Conservation (phyloP, 2,329 filamentous ascomycete species). For the Geoglossum cookeanum region DNA sequence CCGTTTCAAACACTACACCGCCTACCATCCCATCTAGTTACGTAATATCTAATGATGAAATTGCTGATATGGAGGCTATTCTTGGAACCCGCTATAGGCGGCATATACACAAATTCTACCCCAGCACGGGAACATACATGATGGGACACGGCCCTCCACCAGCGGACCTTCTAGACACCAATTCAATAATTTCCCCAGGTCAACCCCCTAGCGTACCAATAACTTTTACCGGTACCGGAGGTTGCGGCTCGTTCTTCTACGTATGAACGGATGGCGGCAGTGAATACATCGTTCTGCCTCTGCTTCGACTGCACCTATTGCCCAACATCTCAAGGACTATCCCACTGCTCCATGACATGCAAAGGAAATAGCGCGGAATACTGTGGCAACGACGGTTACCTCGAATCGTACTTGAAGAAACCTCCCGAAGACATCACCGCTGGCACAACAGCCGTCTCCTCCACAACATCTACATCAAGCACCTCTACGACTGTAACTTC, state of each 20-base stretch:
- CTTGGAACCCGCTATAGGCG: slow-evolving; percentile 11
- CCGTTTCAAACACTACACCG: slow-evolving; percentile 14
- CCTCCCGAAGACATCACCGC: neutral
- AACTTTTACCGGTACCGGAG: slow-evolving; percentile 18
- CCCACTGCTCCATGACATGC: slow-evolving; percentile 9
- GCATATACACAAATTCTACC: neutral
- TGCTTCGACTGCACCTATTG: slow-evolving; percentile 15
- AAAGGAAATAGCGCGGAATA: slow-evolving; percentile 8
- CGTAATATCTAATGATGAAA: slow-evolving; percentile 22
- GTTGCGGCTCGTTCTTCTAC: slow-evolving; percentile 18
- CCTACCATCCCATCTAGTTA: slow-evolving; percentile 8
- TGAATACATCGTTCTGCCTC: slow-evolving; percentile 16
- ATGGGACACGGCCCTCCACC: slow-evolving; percentile 11
- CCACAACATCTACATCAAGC: neutral
- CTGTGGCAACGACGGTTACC: slow-evolving; percentile 7
- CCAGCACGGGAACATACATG: neutral
- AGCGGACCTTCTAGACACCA: slow-evolving; percentile 7
- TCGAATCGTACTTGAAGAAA: slow-evolving; percentile 8
- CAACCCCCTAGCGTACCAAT: slow-evolving; percentile 9
- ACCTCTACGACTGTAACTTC: neutral
- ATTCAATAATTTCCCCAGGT: slow-evolving; percentile 9
- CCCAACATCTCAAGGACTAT: slow-evolving; percentile 11
- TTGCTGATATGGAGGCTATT: slow-evolving; percentile 17
- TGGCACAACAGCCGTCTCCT: neutral
- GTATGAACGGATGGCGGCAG: slow-evolving; percentile 13